These are phyloP conservation scores for Lagerstroemia speciosa DNA, from an alignment of 345 rosid genomes.

Conservation along the genomic window DNA sequence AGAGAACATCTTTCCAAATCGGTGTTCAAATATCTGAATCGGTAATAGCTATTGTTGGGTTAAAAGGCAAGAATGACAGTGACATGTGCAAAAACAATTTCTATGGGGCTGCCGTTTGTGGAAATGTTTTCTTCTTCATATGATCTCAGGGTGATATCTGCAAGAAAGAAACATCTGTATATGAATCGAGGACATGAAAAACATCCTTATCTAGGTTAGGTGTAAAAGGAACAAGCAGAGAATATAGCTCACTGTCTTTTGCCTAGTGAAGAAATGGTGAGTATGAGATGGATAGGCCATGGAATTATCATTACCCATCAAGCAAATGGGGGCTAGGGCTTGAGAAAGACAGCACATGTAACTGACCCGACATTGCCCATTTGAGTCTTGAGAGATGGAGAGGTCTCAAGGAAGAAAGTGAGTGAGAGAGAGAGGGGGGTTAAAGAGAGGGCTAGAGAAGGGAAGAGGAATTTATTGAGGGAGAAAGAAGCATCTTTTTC, in stretches of 20 bases:
- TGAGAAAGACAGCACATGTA: conserved; percentile 2
- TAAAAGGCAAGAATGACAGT: neutral
- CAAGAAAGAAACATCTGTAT: neutral
- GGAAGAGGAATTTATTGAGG: conserved; percentile 25
- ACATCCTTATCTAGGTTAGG: neutral
- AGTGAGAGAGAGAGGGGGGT: neutral
- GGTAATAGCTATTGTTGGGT: neutral
- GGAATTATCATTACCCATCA: neutral
- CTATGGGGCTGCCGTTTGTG: neutral
- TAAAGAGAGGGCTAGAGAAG: neutral
- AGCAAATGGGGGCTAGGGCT: neutral
- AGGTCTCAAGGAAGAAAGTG: neutral
- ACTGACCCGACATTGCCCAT: neutral
- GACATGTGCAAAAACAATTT: conserved; percentile 1
- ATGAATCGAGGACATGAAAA: neutral
- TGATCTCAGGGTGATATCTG: neutral
- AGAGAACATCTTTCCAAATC: conserved; percentile 28
- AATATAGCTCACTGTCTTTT: neutral
- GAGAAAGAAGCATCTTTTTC: conserved; percentile 21
- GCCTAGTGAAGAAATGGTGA: neutral
- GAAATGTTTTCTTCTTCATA: neutral
- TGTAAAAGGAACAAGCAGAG: neutral
- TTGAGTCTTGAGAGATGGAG: neutral
- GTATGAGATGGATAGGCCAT: neutral
- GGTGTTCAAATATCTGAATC: neutral